Conservation (phyloP, 225 moss, liverwort and hornwort species). For the Asterella californica region DNA sequence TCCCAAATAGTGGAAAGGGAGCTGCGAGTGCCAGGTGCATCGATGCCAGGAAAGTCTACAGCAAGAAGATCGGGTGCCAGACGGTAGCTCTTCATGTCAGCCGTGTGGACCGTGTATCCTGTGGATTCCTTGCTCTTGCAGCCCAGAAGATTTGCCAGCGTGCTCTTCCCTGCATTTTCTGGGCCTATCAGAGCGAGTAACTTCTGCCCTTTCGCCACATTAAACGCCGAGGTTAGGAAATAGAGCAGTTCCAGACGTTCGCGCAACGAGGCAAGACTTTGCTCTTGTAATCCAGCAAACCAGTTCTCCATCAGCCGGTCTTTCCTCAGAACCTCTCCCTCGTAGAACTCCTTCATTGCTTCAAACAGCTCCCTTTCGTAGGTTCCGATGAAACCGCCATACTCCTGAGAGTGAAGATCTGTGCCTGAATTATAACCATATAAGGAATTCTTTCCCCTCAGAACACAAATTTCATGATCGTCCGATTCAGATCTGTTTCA, state of each 20-base stretch:
- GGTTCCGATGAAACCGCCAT: not conserved
- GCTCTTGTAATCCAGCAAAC: slow-evolving; percentile 2
- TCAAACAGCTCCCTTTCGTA: slow-evolving; percentile 6
- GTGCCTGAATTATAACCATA: not conserved
- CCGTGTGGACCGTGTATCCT: slow-evolving; percentile 7
- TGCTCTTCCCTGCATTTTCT: slow-evolving; percentile 21
- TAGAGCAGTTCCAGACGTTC: slow-evolving; percentile 9
- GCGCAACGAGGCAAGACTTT: not conserved
- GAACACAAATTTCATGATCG: not conserved
- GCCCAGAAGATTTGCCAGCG: slow-evolving; percentile 13
- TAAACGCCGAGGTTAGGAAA: slow-evolving; percentile 9
- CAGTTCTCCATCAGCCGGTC: slow-evolving; percentile 14
- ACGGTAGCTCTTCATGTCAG: slow-evolving; percentile 19
- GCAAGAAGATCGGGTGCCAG: slow-evolving; percentile 8
- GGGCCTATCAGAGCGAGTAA: slow-evolving; percentile 17
- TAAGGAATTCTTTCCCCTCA: not conserved
- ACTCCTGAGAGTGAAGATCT: not conserved
- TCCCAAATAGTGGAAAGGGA: slow-evolving; percentile 20
- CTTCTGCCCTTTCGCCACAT: slow-evolving; percentile 15
- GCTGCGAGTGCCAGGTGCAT: slow-evolving; percentile 7
- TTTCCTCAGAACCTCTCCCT: not conserved
- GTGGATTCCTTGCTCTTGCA: slow-evolving; percentile 17
- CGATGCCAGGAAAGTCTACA: slow-evolving; percentile 11
- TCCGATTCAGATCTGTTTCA: no score
- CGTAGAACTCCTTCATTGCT: slow-evolving; percentile 7